Percentiles rank a stretch among this genome's conserved stretches.
Evolutionary conservation across 2,329 filamentous ascomycete species (phyloP).

Genomic region (Lecanicillium sp.): DNA sequence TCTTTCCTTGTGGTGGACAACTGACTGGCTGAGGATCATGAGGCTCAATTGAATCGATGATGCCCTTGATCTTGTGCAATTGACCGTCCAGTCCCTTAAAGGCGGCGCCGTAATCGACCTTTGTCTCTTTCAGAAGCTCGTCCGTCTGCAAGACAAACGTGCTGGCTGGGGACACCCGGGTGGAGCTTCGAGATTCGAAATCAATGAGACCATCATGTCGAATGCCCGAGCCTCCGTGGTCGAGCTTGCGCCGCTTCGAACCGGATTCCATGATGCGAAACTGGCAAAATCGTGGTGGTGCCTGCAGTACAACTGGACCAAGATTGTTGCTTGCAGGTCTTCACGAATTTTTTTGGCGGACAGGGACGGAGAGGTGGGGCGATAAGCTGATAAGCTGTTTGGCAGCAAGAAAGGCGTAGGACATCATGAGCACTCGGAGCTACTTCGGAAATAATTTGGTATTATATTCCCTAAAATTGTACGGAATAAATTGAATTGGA

Average conservation of each 20-base stretch:
- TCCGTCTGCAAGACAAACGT: conserved; percentile 53
- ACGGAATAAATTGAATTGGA: no score
- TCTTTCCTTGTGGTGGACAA: conserved; percentile 6
- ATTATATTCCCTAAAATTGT: no score
- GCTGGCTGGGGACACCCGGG: conserved; percentile 38
- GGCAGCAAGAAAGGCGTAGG: no score
- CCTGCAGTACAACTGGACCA: no score
- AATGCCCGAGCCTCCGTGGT: conserved; percentile 27
- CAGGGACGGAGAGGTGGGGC: conserved; percentile 15
- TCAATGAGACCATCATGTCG: conserved; percentile 29
- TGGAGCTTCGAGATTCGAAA: conserved; percentile 31
- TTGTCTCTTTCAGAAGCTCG: conserved; percentile 48
- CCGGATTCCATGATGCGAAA: conserved; percentile 33
- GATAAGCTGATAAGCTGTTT: conserved; percentile 19
- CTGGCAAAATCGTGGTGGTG: conserved; percentile 9
- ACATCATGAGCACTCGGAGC: no score
- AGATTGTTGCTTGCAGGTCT: no score
- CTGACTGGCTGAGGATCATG: conserved; percentile 45
- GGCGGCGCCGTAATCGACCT: conserved; percentile 41
- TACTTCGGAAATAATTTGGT: no score
- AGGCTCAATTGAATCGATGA: conserved; percentile 41
- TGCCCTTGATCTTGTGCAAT: conserved; percentile 43
- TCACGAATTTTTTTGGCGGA: conserved; percentile 6
- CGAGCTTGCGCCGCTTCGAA: conserved; percentile 42
- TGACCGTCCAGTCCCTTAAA: conserved; percentile 41